phyloP scores from a whole-genome alignment of 2,329 filamentous ascomycete species.

The Beauveria sp. region DNA sequence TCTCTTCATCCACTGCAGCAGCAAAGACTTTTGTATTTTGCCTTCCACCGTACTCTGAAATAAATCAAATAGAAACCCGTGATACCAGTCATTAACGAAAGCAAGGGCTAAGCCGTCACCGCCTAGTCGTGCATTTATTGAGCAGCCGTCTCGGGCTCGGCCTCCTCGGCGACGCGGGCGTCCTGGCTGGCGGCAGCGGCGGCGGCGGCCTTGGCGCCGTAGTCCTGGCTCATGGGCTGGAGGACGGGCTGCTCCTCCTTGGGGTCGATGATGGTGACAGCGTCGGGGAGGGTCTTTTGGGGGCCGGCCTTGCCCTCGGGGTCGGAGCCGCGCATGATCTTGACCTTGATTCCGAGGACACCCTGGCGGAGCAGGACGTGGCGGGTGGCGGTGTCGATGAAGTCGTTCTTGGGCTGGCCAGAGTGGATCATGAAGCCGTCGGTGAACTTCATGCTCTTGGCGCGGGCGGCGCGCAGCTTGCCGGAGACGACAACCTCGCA shows the following conservation, averaged over 20 bases:
- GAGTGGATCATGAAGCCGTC: slow-evolving; percentile 99
- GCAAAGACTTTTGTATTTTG: slow-evolving; percentile 7
- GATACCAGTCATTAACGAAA: slow-evolving; percentile 7
- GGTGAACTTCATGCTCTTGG: slow-evolving; percentile 99
- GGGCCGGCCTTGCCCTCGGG: slow-evolving; percentile 98
- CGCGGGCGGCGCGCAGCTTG: slow-evolving; percentile 97
- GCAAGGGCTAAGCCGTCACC: slow-evolving; percentile 3
- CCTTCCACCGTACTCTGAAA: slow-evolving; percentile 12
- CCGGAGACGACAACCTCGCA: slow-evolving; percentile 99
- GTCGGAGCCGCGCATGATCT: slow-evolving; percentile 99
- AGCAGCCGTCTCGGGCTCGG: slow-evolving; percentile 42
- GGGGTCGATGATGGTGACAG: slow-evolving; percentile 99
- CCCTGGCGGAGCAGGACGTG: slow-evolving; percentile 99
- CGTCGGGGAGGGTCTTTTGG: slow-evolving; percentile 94
- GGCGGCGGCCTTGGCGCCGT: slow-evolving; percentile 80
- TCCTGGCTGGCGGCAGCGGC: slow-evolving; percentile 58
- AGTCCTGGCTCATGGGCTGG: slow-evolving; percentile 96
- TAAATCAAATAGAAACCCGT: slow-evolving; percentile 4
- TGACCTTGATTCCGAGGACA: slow-evolving; percentile 99
- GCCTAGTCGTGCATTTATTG: slow-evolving; percentile 25
- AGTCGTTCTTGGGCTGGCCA: slow-evolving; percentile 98
- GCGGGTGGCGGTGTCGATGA: slow-evolving; percentile 96
- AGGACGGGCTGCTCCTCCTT: slow-evolving; percentile 97
- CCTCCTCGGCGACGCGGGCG: slow-evolving; percentile 51
- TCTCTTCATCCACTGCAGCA: background rate